Percentiles rank a stretch among this genome's conserved stretches.
These are phyloP conservation scores for Pholiota conissans DNA, from an alignment of 768 basidiomycete genomes.

Conservation along the genomic window DNA sequence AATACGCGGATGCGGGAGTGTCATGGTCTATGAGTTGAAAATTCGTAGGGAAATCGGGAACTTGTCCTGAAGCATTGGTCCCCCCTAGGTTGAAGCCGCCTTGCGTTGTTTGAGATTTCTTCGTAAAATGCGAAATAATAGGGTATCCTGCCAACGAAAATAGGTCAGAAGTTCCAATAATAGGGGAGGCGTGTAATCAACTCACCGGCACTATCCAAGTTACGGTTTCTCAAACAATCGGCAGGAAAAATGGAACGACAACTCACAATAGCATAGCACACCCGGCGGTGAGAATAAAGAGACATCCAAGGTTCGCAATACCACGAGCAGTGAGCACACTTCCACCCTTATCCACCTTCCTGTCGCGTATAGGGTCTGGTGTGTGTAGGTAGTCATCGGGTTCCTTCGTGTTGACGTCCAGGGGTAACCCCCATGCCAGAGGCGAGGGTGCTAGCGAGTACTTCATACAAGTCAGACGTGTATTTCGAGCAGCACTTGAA, in stretches of 20 bases:
- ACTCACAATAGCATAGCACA: conserved; percentile 48
- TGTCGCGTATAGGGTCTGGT: conserved; percentile 52
- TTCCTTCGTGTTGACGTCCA: conserved; percentile 38
- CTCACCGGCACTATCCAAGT: conserved; percentile 33
- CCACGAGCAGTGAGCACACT: conserved; percentile 58
- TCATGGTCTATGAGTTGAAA: conserved; percentile 67
- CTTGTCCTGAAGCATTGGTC: conserved; percentile 64
- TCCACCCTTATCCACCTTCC: conserved; percentile 49
- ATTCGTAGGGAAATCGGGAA: conserved; percentile 48
- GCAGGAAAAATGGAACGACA: conserved; percentile 2
- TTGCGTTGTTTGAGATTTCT: conserved; percentile 30
- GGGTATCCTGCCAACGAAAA: conserved; percentile 37
- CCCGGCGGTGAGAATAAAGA: conserved; percentile 45
- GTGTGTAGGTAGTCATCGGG: conserved; percentile 57
- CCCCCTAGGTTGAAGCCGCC: conserved; percentile 66
- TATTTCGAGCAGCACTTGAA: not conserved
- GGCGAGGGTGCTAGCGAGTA: conserved; percentile 35
- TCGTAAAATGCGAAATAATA: conserved; percentile 37
- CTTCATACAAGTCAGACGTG: conserved; percentile 9
- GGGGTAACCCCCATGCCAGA: conserved; percentile 40
- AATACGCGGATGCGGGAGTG: conserved; percentile 54
- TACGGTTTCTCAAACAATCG: not conserved
- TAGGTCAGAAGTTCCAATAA: not conserved
- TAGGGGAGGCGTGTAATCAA: not conserved
- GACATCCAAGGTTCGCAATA: conserved; percentile 56